Conservation (phyloP, 163 green algal species). For the Smithsoniella earleae region DNA sequence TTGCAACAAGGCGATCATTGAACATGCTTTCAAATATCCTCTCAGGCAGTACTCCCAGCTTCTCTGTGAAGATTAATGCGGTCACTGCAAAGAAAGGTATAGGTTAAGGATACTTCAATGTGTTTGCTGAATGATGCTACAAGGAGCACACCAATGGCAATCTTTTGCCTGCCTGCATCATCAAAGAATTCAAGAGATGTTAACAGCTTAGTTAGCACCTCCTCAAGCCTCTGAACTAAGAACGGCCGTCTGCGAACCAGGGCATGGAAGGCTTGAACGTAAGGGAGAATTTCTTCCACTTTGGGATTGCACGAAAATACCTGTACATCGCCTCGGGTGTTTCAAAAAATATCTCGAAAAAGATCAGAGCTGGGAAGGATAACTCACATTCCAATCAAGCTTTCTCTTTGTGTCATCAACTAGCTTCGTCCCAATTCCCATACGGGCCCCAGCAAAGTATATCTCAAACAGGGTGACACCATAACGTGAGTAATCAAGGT, state of each 20-base stretch:
- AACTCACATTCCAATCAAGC: constrained; percentile 32
- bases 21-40: constrained; percentile 74
- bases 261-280: constrained; percentile 82
- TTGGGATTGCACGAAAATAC: constrained; percentile 51
- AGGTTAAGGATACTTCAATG: not conserved
- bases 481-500: constrained; percentile 94
- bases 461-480: constrained; percentile 96
- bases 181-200: constrained; percentile 87
- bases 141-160: constrained; percentile 62
- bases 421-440: constrained; percentile 62
- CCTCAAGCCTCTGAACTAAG: constrained; percentile 89
- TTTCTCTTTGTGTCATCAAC: constrained; percentile 59
- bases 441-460: constrained; percentile 75
- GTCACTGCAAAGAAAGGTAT: constrained; percentile 49
- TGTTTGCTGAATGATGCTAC: not conserved
- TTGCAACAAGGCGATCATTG: constrained; percentile 84
- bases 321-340: too few relatives aligned
- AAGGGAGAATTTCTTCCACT: constrained; percentile 66
- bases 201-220: constrained; percentile 85
- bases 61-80: constrained; percentile 74
- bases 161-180: constrained; percentile 57
- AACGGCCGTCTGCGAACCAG: constrained; percentile 89
- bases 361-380: too few relatives aligned
- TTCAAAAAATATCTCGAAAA: too few relatives aligned
- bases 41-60: constrained; percentile 79